A percentile compares a stretch with the other conserved stretches of the same genome.
Evolutionary conservation across 2,329 filamentous ascomycete genomes (phyloP).

Genomic region (Bipolaris oryzae): DNA sequence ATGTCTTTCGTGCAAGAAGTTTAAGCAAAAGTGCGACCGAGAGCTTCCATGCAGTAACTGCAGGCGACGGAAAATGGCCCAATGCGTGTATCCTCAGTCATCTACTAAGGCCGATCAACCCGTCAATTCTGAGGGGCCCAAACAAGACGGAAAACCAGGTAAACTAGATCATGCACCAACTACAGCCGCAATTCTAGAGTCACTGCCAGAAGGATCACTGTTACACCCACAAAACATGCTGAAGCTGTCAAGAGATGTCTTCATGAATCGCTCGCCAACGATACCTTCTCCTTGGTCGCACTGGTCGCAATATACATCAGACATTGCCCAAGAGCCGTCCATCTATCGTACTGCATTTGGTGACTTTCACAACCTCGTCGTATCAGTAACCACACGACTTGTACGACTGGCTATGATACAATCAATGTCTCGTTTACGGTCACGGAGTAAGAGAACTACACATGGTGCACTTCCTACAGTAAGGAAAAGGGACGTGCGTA

Average conservation of each 20-base stretch:
- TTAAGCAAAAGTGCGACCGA: constrained; percentile 21
- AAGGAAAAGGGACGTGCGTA: constrained; percentile 57
- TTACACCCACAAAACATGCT: constrained; percentile 39
- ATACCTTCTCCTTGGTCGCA: constrained; percentile 38
- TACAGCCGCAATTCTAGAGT: constrained; percentile 23
- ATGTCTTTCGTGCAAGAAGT: constrained; percentile 16
- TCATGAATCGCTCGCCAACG: constrained; percentile 45
- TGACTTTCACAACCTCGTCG: constrained; percentile 72
- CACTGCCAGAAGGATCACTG: constrained; percentile 43
- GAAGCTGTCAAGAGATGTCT: constrained; percentile 38
- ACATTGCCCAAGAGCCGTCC: constrained; percentile 59
- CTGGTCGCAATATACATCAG: constrained; percentile 40
- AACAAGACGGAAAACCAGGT: background rate
- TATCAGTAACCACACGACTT: constrained; percentile 72
- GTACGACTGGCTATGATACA: constrained; percentile 73
- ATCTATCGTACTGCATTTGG: constrained; percentile 77
- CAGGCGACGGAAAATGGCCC: constrained; percentile 5
- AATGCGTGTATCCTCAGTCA: constrained; percentile 15
- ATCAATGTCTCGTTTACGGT: constrained; percentile 70
- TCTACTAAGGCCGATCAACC: constrained; percentile 5
- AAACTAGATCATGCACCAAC: background rate
- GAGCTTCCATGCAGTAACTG: constrained; percentile 18
- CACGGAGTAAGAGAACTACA: constrained; percentile 45
- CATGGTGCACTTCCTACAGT: constrained; percentile 46
- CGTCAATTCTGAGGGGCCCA: background rate